Evolutionary conservation across 352 stramenopile species (phyloP).

Genomic region (Phytophthora uliginosa): DNA sequence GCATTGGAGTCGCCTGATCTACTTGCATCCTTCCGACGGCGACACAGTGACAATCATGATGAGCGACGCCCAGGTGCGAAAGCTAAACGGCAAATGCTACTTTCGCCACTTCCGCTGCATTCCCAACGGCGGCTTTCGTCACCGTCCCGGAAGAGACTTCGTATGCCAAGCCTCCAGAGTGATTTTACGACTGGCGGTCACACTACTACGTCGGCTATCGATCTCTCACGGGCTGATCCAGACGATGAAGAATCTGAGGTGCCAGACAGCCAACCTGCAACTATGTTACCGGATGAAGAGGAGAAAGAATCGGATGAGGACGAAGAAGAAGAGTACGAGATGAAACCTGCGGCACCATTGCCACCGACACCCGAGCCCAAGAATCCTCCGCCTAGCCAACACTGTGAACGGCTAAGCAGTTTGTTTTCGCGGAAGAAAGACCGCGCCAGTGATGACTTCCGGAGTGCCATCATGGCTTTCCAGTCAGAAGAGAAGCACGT

Average conservation of each 20-base stretch:
- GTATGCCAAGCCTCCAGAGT: conserved; percentile 28
- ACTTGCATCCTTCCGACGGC: conserved; percentile 33
- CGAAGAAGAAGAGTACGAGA: conserved; percentile 53
- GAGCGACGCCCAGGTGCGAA: conserved; percentile 19
- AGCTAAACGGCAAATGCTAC: conserved; percentile 32
- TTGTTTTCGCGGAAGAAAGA: conserved; percentile 38
- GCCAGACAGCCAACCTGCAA: conserved; percentile 20
- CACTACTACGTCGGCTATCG: conserved; percentile 4
- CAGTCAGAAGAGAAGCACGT: conserved; percentile 30
- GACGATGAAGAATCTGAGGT: conserved; percentile 32
- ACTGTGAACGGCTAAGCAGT: conserved; percentile 14
- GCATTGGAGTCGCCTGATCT: conserved; percentile 51
- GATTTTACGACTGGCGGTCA: conserved; percentile 4
- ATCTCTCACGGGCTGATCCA: conserved; percentile 17
- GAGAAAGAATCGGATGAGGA: conserved; percentile 14
- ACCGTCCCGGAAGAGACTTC: conserved; percentile 44
- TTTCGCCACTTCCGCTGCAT: conserved; percentile 30
- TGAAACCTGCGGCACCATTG: conserved; percentile 41
- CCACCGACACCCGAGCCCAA: conserved; percentile 14
- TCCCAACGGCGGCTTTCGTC: conserved; percentile 20
- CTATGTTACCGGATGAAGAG: conserved; percentile 17
- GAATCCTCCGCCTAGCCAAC: conserved; percentile 2
- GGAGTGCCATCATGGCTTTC: conserved; percentile 58
- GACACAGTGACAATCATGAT: conserved; percentile 9
- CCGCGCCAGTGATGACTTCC: conserved; percentile 62